Evolutionary conservation across 1,284 basidiomycete genomes (phyloP), one percentile per base, ranked within the genome.

Genomic region (Porogramme epimiltina): DNA sequence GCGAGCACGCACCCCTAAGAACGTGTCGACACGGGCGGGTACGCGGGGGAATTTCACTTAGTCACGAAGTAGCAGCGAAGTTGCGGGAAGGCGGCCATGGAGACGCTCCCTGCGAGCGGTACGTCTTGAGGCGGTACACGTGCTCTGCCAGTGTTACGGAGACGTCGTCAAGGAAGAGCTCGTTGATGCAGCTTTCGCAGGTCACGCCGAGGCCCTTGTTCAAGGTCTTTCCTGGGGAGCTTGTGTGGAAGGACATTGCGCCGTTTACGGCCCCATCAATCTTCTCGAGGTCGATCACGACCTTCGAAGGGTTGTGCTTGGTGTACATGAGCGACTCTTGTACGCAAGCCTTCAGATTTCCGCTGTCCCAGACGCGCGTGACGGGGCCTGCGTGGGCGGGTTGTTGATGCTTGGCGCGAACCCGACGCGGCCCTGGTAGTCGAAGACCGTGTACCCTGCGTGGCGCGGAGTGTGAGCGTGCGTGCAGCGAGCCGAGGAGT

Each of bases 231-330:
- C 95, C 95, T 1, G 95, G 91, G 25, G 87, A 78, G 55, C 88
- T 92, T 20, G 95, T 95, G 75, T 98, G 95, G 62, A 99, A 99
- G 75, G 95, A 99, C n/a, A 95, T 93, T 37, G 96, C 95, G 50
- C 93, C 87, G 52, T 80, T 78, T 37, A 83, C 87, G 40, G 81
- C 76, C 53, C 89, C 84, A 62, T 89, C 88, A 68, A 97, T 87
- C 72, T 91, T 92, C 75, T 99, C 95, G 62, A 99, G 88, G 70
- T 99, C 95, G 68, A 99, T 98, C 60, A 95, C 91, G 51, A 99
- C 89, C 66, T 89, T 86, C 64, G 78, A 82, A 2, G 90, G 90
- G 66, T 96, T 93, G 71, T 97, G 94, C 70, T 96, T 94, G 56
- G 95, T 97, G 78, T 89, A 98, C 1, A 96, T 95, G 62, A 98